Evolutionary conservation across 495 filamentous ascomycete species (phyloP), one percentile per base, ranked within the genome.

Genomic region (Penicillium maclennaniae): DNA sequence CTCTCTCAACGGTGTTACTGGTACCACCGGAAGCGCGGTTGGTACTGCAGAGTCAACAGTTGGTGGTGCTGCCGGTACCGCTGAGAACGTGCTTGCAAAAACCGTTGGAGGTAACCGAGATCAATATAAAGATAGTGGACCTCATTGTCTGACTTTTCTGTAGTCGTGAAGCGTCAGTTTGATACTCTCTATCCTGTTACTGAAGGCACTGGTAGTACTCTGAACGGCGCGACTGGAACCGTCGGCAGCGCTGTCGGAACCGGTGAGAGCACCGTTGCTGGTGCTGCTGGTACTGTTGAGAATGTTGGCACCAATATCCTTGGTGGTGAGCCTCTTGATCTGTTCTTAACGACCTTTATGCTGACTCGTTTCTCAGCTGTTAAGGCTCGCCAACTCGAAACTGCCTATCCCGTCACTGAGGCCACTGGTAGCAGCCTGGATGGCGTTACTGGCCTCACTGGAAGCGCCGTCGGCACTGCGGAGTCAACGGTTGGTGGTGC

Each of bases 41-140:
- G 62, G 62, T 21, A 63, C 62, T 25, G 59, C 14, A 7, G 62
- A 60, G 40, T 62, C 47, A 45, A 59, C 50, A 3, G 26, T 26
- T 19, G 39, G 47, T 1, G 59, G 56, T 16, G 46, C 45, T 23
- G 62, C 47, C 28, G 48, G 48, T 9, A 63, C 60, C 8, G 60
- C 23, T 4, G 53, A 59, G 53, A 48, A 41, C n/a, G 31, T 34
- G 2, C 44, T 59, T 25, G 12, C 51, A 17, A 48, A 37, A 14
- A 44, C 51, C 4, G 36, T 14, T 6, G 20, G 15, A 38, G 27
- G 38, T 40, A 19, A 19, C 4, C 4, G 4, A 34, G 8, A n/a
- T 14, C 38, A 2, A 12, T 12, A 34, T 34, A 12, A 10, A 12
- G 0, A 10, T 40, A 2, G 38, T 40, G 38, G 1, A 19, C 17